These are phyloP conservation scores for Cercospora citrullina DNA, from an alignment of 2,329 filamentous ascomycete genomes.

Conservation along the genomic window DNA sequence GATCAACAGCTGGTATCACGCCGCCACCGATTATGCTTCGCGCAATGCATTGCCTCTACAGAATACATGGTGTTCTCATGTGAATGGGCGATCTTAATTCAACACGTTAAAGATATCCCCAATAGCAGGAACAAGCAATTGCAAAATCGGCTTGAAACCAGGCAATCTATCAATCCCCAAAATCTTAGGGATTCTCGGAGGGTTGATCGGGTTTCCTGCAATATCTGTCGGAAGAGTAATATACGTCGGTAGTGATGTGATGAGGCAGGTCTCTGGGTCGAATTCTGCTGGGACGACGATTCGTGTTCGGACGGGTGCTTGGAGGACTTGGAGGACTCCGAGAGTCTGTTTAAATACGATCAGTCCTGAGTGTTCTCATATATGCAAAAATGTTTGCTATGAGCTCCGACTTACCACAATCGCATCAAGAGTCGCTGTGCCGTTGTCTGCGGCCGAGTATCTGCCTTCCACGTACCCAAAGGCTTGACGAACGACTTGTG, in stretches of 20 bases:
- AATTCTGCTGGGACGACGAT: slow-evolving; percentile 13
- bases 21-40: background rate
- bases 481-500: slow-evolving; percentile 6
- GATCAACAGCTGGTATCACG: background rate
- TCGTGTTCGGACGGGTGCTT: slow-evolving; percentile 2
- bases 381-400: too few relatives aligned
- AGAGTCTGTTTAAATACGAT: background rate
- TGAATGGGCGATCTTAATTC: background rate
- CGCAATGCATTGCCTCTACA: background rate
- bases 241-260: slow-evolving; percentile 7
- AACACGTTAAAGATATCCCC: background rate
- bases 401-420: slow-evolving; percentile 11
- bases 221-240: slow-evolving; percentile 4
- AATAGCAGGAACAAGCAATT: slow-evolving; percentile 8
- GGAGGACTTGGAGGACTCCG: slow-evolving; percentile 3
- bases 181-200: slow-evolving; percentile 8
- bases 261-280: slow-evolving; percentile 9
- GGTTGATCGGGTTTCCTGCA: slow-evolving; percentile 7
- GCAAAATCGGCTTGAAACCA: slow-evolving; percentile 3
- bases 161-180: slow-evolving; percentile 8
- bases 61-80: background rate
- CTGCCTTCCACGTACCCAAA: background rate
- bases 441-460: slow-evolving; percentile 8
- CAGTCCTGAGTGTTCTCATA: too few relatives aligned
- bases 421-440: slow-evolving; percentile 11